A percentile compares a stretch with the other conserved stretches of the same genome.
Conservation (phyloP, 2,329 filamentous ascomycete species). For the Ophiostoma australiae region DNA sequence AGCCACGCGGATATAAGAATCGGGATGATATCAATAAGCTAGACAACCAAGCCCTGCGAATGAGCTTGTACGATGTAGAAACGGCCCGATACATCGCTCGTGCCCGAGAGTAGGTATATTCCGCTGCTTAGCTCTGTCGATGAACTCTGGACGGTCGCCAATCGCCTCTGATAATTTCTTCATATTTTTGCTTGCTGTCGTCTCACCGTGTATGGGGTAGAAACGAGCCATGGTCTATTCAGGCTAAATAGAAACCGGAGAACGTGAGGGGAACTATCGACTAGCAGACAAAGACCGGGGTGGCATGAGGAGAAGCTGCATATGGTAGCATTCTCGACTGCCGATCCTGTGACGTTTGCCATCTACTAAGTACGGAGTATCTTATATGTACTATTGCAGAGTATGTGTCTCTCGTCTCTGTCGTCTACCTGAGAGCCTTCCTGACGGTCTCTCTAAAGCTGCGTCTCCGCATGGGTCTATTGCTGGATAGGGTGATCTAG, state of each 20-base stretch:
- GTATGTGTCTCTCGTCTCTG: too few relatives aligned
- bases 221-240: background rate
- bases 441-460: background rate
- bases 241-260: conserved; percentile 10
- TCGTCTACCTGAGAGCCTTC: too few relatives aligned
- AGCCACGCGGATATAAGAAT: background rate
- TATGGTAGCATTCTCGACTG: background rate
- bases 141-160: background rate
- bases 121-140: background rate
- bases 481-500: background rate
- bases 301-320: conserved; percentile 1
- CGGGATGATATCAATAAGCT: background rate
- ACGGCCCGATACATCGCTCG: background rate
- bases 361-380: too few relatives aligned
- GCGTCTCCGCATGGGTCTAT: background rate
- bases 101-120: background rate
- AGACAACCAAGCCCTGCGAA: background rate
- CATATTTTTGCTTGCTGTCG: too few relatives aligned
- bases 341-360: background rate
- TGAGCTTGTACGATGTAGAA: background rate
- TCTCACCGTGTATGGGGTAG: background rate
- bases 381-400: too few relatives aligned
- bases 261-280: background rate
- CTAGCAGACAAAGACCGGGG: background rate
- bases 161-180: background rate